Conservation (phyloP, 257 asterid species). For the Solanum chilense region DNA sequence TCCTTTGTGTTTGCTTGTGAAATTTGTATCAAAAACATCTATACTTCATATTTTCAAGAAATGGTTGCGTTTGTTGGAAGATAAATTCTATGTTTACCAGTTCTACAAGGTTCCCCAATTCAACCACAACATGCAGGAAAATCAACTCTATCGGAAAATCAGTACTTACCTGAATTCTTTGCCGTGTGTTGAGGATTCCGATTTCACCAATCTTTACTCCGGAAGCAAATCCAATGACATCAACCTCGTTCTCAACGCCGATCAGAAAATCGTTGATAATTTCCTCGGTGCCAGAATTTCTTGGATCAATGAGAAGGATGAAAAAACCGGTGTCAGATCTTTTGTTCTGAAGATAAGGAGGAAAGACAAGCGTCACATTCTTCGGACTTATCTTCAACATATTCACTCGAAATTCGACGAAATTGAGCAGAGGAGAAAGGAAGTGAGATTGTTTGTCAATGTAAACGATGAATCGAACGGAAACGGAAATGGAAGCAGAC, state of each 20-base stretch:
- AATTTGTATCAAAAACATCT: conserved; percentile 40
- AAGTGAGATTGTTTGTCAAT: conserved; percentile 54
- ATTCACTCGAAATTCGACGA: conserved; percentile 57
- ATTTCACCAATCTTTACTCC: conserved; percentile 66
- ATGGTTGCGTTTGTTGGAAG: conserved; percentile 31
- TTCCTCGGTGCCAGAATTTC: conserved; percentile 65
- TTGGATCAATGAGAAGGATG: conserved; percentile 45
- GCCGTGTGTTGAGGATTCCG: conserved; percentile 63
- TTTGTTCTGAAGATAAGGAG: conserved; percentile 51
- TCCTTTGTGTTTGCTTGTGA: conserved; percentile 10
- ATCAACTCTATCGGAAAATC: conserved; percentile 56
- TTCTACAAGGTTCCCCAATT: conserved; percentile 74
- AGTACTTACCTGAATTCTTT: conserved; percentile 60
- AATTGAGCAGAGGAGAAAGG: conserved; percentile 53
- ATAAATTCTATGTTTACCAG: conserved; percentile 55
- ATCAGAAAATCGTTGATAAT: conserved; percentile 40
- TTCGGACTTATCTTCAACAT: conserved; percentile 66
- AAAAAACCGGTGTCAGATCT: conserved; percentile 16
- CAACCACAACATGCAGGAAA: conserved; percentile 84
- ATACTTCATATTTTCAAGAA: conserved; percentile 29
- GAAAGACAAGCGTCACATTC: conserved; percentile 55
- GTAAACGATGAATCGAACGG: conserved; percentile 16
- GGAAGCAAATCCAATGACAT: conserved; percentile 56
- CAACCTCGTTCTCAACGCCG: conserved; percentile 44
- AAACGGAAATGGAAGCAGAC: conserved; percentile 29